These are phyloP conservation scores for Phyllosticta paracitricarpa DNA, from an alignment of 2,329 filamentous ascomycete genomes.

Conservation along the genomic window DNA sequence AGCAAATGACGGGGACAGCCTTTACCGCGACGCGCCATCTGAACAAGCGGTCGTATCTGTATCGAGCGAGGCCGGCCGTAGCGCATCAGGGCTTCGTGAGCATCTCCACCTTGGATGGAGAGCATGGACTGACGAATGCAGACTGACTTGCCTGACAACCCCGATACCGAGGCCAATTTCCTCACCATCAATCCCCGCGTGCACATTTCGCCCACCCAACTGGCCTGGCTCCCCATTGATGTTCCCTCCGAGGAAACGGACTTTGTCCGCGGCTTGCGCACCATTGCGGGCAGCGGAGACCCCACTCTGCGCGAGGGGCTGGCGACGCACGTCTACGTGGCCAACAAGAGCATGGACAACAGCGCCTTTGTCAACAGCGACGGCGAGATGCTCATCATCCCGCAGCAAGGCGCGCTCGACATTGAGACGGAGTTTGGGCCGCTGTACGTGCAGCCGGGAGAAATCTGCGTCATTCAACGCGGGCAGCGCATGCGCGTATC, in stretches of 20 bases:
- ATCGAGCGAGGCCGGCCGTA: slow-evolving; percentile 27
- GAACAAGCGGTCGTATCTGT: slow-evolving; percentile 27
- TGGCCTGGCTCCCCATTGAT: slow-evolving; percentile 28
- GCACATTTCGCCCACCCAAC: slow-evolving; percentile 27
- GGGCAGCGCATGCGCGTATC: slow-evolving; percentile 29
- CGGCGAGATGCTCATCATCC: slow-evolving; percentile 67
- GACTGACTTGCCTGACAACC: slow-evolving; percentile 27
- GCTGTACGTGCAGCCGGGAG: slow-evolving; percentile 65
- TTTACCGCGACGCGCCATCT: slow-evolving; percentile 27
- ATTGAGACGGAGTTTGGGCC: slow-evolving; percentile 69
- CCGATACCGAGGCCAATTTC: slow-evolving; percentile 27
- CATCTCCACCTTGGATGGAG: neutral
- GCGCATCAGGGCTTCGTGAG: slow-evolving; percentile 30
- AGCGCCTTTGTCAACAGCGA: slow-evolving; percentile 49
- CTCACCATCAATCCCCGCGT: slow-evolving; percentile 26
- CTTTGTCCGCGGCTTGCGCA: slow-evolving; percentile 26
- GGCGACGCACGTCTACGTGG: slow-evolving; percentile 25
- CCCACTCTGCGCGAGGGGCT: slow-evolving; percentile 28
- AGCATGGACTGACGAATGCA: slow-evolving; percentile 6
- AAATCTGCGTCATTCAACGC: slow-evolving; percentile 47
- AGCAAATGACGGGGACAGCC: slow-evolving; percentile 27
- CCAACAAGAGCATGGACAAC: slow-evolving; percentile 27
- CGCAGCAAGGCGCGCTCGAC: slow-evolving; percentile 64
- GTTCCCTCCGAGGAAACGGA: slow-evolving; percentile 23
- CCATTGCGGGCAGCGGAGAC: slow-evolving; percentile 29